These are phyloP conservation scores for Trypanosoma caninum DNA, from an alignment of 208 protist genomes.

Conservation along the genomic window DNA sequence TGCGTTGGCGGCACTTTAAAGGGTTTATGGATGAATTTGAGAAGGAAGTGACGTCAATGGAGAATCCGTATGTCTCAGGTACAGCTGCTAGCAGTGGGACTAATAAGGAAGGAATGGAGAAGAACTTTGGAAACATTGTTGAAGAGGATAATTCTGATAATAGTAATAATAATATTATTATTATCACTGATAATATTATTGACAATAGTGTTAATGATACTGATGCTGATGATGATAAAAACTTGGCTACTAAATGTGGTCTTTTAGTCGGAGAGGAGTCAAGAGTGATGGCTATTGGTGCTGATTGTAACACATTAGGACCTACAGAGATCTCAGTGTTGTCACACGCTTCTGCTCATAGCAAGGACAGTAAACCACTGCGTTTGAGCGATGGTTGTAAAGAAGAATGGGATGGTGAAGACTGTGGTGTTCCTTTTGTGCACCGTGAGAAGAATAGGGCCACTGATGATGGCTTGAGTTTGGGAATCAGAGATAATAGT, in stretches of 20 bases:
- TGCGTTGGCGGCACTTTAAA: too few species aligned
- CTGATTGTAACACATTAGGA: too few species aligned
- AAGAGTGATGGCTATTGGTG: too few species aligned
- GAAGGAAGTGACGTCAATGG: too few species aligned
- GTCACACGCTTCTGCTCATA: not conserved
- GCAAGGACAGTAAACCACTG: not conserved
- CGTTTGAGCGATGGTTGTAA: too few species aligned
- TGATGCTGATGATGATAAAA: not conserved
- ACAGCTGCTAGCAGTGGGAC: too few species aligned
- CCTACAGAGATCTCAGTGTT: not conserved
- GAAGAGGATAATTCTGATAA: not conserved
- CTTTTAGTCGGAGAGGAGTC: too few species aligned
- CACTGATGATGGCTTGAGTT: not conserved
- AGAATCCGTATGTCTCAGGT: too few species aligned
- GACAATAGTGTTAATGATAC: not conserved
- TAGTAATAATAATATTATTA: conserved; percentile 1
- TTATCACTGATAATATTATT: not conserved
- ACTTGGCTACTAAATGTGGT: not conserved
- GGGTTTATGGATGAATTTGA: too few species aligned
- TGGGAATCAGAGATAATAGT: not conserved
- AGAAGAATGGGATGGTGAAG: too few species aligned
- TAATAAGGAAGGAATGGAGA: not conserved
- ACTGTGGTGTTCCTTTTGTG: too few species aligned
- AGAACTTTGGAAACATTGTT: not conserved
- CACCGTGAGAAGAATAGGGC: too few species aligned